Base-by-base conservation (phyloP, 2,329 filamentous ascomycete genomes). In the Colletotrichum sp. region DNA sequence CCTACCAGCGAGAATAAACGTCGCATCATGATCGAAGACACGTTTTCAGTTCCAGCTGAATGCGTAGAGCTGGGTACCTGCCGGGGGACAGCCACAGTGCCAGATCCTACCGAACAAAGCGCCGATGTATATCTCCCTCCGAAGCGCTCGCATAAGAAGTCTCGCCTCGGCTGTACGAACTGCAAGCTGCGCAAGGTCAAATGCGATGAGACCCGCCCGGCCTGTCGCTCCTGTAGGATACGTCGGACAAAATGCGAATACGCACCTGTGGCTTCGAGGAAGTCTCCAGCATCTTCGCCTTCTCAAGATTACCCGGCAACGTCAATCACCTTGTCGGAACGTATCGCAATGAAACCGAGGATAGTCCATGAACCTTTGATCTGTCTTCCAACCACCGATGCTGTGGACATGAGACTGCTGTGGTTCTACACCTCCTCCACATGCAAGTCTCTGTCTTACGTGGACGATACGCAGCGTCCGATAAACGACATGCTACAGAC, bases 191-290 rank as follows among this genome's bases (percentile, higher is more conserved):
- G 81, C 16, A 78, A 80, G 30, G 79, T 82, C 57, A 82, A 82
- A 77, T 82, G 81, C 72, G 79, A 81, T 60, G 79, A 82, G 70
- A 63, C 74, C 28, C 79, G 76, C 26, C 81, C 81, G n/a, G 12
- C 60, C 18, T 63, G 60, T 21, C 60, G 60, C 18, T 32, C 60
- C 5, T 63, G 60, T 16, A 63, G 62, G 62, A 60, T 80, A 78
- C 52, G 28, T 66, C 77, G 52, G 36, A 15, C 73, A 15, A 21
- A 78, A 52, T 52, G 44, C 44, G n/a, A 52, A 52, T 52, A 52
- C n/a, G 6, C 10, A 52, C 44, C 6, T 21, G 44, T 13, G 44
- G 10, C 44, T 52, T 5, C 44, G 44, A 52, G 44, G 2, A 52
- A 52, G 44, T 3, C n/a, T 21, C 44, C 44, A 21, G n/a, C 44